Percentiles rank a stretch among this genome's conserved stretches.
These are phyloP conservation scores for Pyrenophora graminea DNA, from an alignment of 2,329 filamentous ascomycete genomes.

Conservation along the genomic window DNA sequence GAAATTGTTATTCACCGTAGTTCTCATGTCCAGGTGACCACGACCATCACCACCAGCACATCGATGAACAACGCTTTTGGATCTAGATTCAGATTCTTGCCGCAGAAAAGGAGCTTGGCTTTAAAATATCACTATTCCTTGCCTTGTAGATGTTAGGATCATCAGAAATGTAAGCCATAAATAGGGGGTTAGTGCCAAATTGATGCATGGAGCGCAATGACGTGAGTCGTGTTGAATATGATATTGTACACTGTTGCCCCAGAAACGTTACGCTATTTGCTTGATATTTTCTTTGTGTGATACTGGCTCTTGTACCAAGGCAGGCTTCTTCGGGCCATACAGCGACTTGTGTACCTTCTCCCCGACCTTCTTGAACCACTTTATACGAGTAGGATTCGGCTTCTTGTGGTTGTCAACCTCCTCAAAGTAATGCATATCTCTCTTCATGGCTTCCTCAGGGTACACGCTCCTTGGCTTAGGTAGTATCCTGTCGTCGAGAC, in stretches of 20 bases:
- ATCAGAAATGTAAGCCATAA: too few species aligned
- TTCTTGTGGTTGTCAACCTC: conserved; percentile 27
- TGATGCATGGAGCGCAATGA: too few species aligned
- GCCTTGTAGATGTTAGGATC: background rate
- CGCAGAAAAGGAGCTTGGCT: too few species aligned
- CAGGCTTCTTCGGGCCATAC: background rate
- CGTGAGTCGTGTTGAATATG: too few species aligned
- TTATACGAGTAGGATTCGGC: conserved; percentile 22
- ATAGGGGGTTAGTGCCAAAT: too few species aligned
- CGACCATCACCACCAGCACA: too few species aligned
- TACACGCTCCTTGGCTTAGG: conserved; percentile 40
- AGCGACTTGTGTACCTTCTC: background rate
- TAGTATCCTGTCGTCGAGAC: conserved; percentile 33
- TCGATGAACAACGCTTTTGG: too few species aligned
- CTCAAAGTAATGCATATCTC: conserved; percentile 37
- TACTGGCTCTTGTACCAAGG: conserved; percentile 1
- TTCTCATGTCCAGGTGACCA: too few species aligned
- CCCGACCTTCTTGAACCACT: background rate
- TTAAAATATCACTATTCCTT: background rate
- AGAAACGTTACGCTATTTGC: background rate
- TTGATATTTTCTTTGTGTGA: background rate
- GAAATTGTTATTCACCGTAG: too few species aligned
- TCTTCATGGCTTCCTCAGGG: conserved; percentile 31
- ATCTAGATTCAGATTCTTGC: too few species aligned
- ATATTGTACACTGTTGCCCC: background rate